Conservation (phyloP, 768 basidiomycete genomes). For the Xerocomus brunneocitrinus region DNA sequence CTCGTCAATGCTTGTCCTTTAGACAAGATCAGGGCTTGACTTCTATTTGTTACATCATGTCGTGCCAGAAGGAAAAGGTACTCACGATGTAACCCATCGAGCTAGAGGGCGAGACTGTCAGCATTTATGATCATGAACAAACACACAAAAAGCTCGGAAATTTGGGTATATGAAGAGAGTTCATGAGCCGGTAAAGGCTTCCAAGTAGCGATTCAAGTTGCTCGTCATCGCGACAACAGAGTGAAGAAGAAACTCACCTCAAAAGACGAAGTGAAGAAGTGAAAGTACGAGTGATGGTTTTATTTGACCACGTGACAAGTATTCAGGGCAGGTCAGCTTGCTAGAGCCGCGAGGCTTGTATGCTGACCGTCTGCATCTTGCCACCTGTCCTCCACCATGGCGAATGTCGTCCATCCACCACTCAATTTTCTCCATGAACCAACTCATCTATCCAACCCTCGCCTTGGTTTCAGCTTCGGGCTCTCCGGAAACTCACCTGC, state of each 20-base stretch:
- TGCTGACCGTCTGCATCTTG: constrained; percentile 14
- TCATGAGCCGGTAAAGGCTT: constrained; percentile 63
- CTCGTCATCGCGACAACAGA: constrained; percentile 50
- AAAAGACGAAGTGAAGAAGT: constrained; percentile 4
- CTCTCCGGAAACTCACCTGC: constrained; percentile 43
- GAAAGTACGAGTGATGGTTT: constrained; percentile 15
- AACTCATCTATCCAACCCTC: constrained; percentile 55
- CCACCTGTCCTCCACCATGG: constrained; percentile 45
- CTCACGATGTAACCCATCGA: constrained; percentile 31
- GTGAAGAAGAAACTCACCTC: constrained; percentile 31
- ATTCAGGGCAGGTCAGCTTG: constrained; percentile 33
- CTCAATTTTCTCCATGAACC: constrained; percentile 60
- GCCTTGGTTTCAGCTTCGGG: constrained; percentile 73
- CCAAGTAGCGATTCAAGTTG: constrained; percentile 84
- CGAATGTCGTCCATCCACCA: constrained; percentile 65
- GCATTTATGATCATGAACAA: constrained; percentile 1
- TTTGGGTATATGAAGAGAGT: constrained; percentile 79
- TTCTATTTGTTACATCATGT: constrained; percentile 75
- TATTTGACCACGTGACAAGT: constrained; percentile 29
- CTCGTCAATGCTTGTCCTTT: constrained; percentile 70
- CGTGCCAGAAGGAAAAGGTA: constrained; percentile 10
- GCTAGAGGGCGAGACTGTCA: constrained; percentile 8
- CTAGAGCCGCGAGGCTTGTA: constrained; percentile 10
- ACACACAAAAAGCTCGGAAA: constrained; percentile 58
- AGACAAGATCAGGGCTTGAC: constrained; percentile 87